These are phyloP conservation scores for Diaporthe amygdali DNA, from an alignment of 2,329 filamentous ascomycete species.

Conservation along the genomic window DNA sequence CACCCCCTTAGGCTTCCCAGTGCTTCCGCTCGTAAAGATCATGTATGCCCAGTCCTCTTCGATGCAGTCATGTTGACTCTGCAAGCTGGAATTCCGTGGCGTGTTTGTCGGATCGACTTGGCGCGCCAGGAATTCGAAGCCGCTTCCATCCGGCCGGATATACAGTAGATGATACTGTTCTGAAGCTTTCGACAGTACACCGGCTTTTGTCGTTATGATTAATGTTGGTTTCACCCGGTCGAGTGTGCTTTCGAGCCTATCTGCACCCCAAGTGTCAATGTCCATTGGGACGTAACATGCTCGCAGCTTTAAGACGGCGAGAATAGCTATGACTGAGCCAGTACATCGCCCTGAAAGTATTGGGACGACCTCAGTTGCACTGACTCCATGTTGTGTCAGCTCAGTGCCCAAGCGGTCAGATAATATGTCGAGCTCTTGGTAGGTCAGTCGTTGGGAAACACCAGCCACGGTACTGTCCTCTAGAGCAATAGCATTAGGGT, in stretches of 20 bases:
- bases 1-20: neutral
- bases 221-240: neutral
- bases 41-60: neutral
- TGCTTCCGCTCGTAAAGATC: neutral
- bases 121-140: neutral
- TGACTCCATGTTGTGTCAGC: neutral
- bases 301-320: neutral
- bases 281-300: neutral
- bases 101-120: too few relatives aligned
- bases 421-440: neutral
- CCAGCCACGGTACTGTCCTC: neutral
- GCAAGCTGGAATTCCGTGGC: neutral
- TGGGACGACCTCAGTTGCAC: neutral
- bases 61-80: neutral
- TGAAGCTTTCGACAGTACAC: neutral
- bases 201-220: neutral
- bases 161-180: neutral
- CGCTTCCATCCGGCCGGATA: neutral
- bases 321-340: neutral
- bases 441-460: neutral
- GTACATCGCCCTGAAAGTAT: neutral
- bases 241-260: neutral
- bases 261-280: neutral
- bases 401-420: neutral
- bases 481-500: neutral